Evolutionary conservation across 257 asterid species (phyloP).

Genomic region (Scutellaria minor): DNA sequence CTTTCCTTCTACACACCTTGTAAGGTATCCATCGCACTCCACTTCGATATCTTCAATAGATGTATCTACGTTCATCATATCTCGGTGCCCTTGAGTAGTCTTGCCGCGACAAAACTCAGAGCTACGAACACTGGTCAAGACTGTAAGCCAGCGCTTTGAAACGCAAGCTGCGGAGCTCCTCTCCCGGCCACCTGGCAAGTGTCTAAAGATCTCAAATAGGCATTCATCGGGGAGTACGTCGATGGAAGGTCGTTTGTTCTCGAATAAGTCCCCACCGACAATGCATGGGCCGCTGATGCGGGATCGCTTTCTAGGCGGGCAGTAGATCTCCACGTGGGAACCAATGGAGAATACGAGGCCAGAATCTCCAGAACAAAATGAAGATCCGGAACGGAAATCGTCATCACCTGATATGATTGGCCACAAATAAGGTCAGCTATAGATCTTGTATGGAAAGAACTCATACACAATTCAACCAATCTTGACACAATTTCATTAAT

Average conservation of each 20-base stretch:
- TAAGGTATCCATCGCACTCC: conserved; percentile 75
- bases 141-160: conserved; percentile 83
- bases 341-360: conserved; percentile 67
- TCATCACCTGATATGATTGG: conserved; percentile 66
- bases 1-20: conserved; percentile 91
- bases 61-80: conserved; percentile 20
- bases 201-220: conserved; percentile 83
- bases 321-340: conserved; percentile 62
- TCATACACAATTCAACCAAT: background rate
- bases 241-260: conserved; percentile 59
- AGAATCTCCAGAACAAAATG: conserved; percentile 46
- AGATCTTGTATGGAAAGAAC: conserved; percentile 26
- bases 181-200: conserved; percentile 66
- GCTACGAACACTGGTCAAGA: conserved; percentile 61
- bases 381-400: conserved; percentile 51
- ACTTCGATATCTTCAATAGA: conserved; percentile 58
- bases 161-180: conserved; percentile 83
- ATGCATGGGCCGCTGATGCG: conserved; percentile 63
- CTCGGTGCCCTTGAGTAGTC: conserved; percentile 34
- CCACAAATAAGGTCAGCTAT: conserved; percentile 37
- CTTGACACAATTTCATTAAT: background rate
- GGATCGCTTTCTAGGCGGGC: conserved; percentile 72
- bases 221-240: conserved; percentile 88
- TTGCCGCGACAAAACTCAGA: conserved; percentile 58
- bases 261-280: conserved; percentile 35